Evolutionary conservation across 2,329 filamentous ascomycete genomes (phyloP).

Genomic region (Podosphaera xanthii): DNA sequence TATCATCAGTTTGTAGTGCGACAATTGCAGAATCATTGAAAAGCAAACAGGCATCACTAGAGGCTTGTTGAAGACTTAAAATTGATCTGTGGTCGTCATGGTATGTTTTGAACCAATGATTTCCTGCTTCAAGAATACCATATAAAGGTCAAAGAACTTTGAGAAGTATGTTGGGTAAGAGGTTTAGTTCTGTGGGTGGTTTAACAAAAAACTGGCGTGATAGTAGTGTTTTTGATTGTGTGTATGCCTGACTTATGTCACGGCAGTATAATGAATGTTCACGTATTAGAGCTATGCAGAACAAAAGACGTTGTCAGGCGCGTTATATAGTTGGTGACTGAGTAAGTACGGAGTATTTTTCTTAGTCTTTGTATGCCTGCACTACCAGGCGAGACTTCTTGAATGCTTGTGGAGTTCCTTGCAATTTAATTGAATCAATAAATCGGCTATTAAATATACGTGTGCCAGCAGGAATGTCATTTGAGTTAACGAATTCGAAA

Average conservation of each 20-base stretch:
- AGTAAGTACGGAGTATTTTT: neutral
- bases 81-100: slow-evolving; percentile 1
- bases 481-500: neutral
- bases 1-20: slow-evolving; percentile 3
- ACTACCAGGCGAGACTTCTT: neutral
- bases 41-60: slow-evolving; percentile 1
- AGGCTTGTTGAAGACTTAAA: neutral
- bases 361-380: neutral
- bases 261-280: neutral
- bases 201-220: neutral
- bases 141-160: neutral
- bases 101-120: neutral
- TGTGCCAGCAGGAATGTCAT: neutral
- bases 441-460: neutral
- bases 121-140: no score
- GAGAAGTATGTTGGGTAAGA: neutral
- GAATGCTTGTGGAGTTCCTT: neutral
- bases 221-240: neutral
- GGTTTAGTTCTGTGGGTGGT: neutral
- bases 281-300: neutral
- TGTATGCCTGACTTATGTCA: neutral
- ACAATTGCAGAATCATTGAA: slow-evolving; percentile 2
- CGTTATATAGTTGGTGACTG: neutral
- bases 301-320: neutral
- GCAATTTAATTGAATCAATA: neutral